Evolutionary conservation across 371 early-diverging fungal genomes (phyloP), one percentile per base, ranked within the genome.

Genomic region (Mucor irregularis): DNA sequence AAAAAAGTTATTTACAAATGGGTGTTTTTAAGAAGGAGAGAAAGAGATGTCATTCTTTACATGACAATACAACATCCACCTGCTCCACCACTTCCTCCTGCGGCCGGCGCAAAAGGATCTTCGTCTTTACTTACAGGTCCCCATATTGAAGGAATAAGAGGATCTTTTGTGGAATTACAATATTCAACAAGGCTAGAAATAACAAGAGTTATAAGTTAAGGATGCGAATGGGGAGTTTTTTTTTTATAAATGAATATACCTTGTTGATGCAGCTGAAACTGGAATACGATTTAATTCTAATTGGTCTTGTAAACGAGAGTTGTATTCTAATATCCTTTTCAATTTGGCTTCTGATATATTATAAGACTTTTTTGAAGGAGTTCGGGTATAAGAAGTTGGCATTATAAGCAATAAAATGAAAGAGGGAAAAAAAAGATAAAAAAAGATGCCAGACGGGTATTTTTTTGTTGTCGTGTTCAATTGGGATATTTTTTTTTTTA

Each of bases 111-210:
- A 71, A 87, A 93, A 33, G 93, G 94, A 66, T 94, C 91, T 47
- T 93, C 89, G 17, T 83, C 77, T 62, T 84, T 85, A 64, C 85
- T 86, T 9, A 77, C 57, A 21, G 69, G 62, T 8, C 94, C 94
- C 94, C 92, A 93, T 37, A 90, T 73, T 5, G 84, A 90, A 10
- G 91, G 92, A 46, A 93, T 61, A 21, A 93, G 72, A 34, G 81
- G 80, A 70, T 93, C 93, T 44, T 67, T 66, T 49, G 74, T 82
- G 16, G 51, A 42, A 54, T 73, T 74, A 50, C 86, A 86, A 56
- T 80, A 78, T 29, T 76, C 61, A 46, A 84, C 74, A 26, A 84
- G 58, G 39, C 84, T 85, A 59, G n/a, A n/a, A n/a, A n/a, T 33
- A 11, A 1, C 7, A 24, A 34, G 29, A 28, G 24, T 4, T 17